Conservation (phyloP, 192 early-diverging fungal species). For the Coemansia sp. region DNA sequence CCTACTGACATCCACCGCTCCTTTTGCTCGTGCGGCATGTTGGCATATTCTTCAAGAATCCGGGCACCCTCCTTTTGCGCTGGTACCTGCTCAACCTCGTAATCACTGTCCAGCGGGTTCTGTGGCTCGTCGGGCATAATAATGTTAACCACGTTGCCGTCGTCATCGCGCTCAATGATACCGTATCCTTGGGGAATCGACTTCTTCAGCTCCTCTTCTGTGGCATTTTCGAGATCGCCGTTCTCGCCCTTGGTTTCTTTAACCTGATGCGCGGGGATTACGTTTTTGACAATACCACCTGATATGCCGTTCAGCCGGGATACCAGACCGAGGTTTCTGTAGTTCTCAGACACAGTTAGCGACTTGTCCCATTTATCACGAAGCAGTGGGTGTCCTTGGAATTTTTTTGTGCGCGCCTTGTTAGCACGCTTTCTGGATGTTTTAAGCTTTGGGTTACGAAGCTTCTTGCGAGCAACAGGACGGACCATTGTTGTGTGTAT, state of each 20-base stretch:
- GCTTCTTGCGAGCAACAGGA: constrained; percentile 67
- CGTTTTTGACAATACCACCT: constrained; percentile 53
- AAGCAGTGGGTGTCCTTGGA: constrained; percentile 60
- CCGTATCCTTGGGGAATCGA: constrained; percentile 66
- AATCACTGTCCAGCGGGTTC: constrained; percentile 50
- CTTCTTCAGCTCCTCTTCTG: constrained; percentile 58
- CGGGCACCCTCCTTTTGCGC: constrained; percentile 63
- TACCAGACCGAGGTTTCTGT: constrained; percentile 68
- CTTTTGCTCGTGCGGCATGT: constrained; percentile 34
- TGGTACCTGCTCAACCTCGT: constrained; percentile 47
- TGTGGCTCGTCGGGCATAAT: constrained; percentile 61
- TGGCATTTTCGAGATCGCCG: constrained; percentile 24
- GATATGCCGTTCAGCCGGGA: constrained; percentile 64
- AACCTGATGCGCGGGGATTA: constrained; percentile 15
- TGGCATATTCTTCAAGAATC: constrained; percentile 56
- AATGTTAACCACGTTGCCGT: constrained; percentile 70
- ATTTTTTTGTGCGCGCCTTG: constrained; percentile 62
- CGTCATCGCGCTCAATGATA: constrained; percentile 79
- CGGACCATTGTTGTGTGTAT: constrained; percentile 57
- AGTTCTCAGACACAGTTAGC: constrained; percentile 70
- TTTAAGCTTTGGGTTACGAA: constrained; percentile 62
- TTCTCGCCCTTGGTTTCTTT: constrained; percentile 20
- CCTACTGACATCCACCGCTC: constrained; percentile 59
- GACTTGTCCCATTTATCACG: constrained; percentile 70
- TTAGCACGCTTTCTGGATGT: constrained; percentile 64